These are phyloP conservation scores for Cucurbita moschata DNA, from an alignment of 306 rosid species.

Conservation along the genomic window DNA sequence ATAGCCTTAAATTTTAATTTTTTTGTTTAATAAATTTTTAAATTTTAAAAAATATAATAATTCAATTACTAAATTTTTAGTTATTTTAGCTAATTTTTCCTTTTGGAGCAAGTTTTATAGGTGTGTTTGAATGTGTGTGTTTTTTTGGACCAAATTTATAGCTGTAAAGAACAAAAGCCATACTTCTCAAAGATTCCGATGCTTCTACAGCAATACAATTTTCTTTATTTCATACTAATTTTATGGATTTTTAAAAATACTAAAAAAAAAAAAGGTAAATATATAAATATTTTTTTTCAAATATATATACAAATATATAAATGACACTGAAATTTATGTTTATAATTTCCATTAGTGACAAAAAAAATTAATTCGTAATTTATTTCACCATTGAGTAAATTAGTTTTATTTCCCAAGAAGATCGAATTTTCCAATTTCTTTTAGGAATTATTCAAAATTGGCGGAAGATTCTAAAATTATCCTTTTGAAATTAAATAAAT, in stretches of 20 bases:
- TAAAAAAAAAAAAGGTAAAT: not conserved
- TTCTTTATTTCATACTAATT: not conserved
- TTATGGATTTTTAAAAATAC: not conserved
- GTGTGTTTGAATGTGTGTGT: not conserved
- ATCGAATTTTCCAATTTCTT: not conserved
- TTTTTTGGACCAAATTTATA: not conserved
- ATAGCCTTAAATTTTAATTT: no score
- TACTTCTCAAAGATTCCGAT: not conserved
- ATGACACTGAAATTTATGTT: not conserved
- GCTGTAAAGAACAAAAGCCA: slow-evolving; percentile 5
- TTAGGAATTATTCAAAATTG: not conserved
- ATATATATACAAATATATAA: no score
- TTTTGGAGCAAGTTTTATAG: not conserved
- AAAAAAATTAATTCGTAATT: no score
- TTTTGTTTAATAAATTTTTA: no score
- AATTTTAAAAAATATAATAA: no score
- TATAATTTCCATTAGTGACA: not conserved
- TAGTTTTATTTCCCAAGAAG: not conserved
- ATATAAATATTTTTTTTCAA: no score
- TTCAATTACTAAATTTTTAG: not conserved
- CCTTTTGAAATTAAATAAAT: not conserved
- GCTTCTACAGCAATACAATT: not conserved
- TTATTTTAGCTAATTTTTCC: not conserved
- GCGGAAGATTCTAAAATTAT: not conserved
- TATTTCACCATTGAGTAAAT: not conserved